Evolutionary conservation across 129 eudicot genomes (phyloP), one percentile per base, ranked within the genome.

Genomic region (Flaveria robusta): DNA sequence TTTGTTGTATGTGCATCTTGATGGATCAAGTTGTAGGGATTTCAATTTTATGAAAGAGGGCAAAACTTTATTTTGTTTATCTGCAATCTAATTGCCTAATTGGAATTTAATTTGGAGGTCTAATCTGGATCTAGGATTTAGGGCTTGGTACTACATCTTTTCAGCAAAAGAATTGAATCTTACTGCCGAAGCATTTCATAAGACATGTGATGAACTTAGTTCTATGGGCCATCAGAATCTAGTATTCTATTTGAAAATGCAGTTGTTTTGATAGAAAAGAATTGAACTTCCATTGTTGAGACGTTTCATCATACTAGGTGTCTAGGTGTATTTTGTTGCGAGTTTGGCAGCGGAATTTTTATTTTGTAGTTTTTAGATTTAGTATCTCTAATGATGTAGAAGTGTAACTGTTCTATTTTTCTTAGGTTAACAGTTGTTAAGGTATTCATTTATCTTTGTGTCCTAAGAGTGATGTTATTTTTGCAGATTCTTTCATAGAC

Each of bases 401-500:
- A 34, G 39, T 34, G 39, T 34, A 8, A 29, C 34, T 14, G 23
- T 5, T 3, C 34, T 34, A 49, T 52, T 0, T 6, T 71, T 64
- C 1, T 47, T 59, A 19, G 27, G 4, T 49, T 22, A 39, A 27
- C 22, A 52, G 58, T 15, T 72, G 8, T 23, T 29, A 15, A 26
- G 1, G 27, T 60, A 10, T 31, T 58, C 2, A 31, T 3, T 62
- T 64, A 24, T 34, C 34, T 31, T 51, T 52, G 37, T 43, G 23
- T 29, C 45, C 58, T 65, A 9, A 34, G 26, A 19, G 15, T 67
- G 27, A 56, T 20, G 50, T 26, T 41, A 19, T 54, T 70, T 3
- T 42, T 74, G 31, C 85, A 85, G 88, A 31, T 77, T 81, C 74
- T 62, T 42, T 68, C 5, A 22, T 54, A 7, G 34, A 20, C 67